These are phyloP conservation scores for Hygrophorus russula DNA, from an alignment of 768 basidiomycete species.

Conservation along the genomic window DNA sequence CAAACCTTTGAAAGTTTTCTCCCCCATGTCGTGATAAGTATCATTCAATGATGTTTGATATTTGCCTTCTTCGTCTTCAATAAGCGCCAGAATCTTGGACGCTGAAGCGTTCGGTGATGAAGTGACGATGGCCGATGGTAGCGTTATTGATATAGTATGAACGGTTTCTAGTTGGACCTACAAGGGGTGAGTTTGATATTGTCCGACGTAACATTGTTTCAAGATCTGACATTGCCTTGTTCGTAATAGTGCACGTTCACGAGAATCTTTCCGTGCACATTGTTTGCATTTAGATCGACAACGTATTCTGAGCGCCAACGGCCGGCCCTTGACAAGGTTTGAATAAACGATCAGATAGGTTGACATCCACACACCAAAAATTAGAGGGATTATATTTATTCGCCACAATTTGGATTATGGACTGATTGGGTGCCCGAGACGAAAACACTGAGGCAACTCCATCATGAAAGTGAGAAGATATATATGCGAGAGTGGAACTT, in stretches of 20 bases:
- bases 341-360: not conserved
- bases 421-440: conserved; percentile 32
- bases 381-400: conserved; percentile 93
- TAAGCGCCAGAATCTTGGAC: conserved; percentile 67
- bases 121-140: conserved; percentile 47
- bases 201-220: not conserved
- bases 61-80: conserved; percentile 67
- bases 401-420: conserved; percentile 76
- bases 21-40: conserved; percentile 81
- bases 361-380: conserved; percentile 56
- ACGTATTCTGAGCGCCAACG: conserved; percentile 87
- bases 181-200: not conserved
- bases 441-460: conserved; percentile 71
- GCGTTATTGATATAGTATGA: conserved; percentile 52
- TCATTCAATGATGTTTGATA: conserved; percentile 76
- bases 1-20: conserved; percentile 88
- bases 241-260: conserved; percentile 96
- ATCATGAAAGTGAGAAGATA: conserved; percentile 72
- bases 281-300: conserved; percentile 53
- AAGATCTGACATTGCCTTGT: conserved; percentile 72
- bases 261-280: conserved; percentile 60
- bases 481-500: conserved; percentile 51
- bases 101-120: conserved; percentile 41
- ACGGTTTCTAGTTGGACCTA: conserved; percentile 87
- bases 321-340: conserved; percentile 50